Evolutionary conservation across 2,329 filamentous ascomycete species (phyloP).

Genomic region (Diaporthe ilicicola): DNA sequence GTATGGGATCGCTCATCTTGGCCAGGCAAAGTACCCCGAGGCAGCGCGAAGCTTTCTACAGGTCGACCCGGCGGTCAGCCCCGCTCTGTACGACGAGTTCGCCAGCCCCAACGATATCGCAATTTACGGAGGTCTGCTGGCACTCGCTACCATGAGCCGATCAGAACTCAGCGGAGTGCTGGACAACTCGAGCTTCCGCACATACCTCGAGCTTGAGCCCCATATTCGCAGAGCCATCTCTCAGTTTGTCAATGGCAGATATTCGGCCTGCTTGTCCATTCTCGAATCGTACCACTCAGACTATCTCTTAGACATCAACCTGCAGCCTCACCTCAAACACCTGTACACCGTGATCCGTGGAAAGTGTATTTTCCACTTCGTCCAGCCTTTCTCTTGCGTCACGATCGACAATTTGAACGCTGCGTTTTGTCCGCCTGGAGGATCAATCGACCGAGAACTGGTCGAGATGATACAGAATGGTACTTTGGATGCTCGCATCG

Average conservation of each 20-base stretch:
- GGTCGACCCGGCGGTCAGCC: slow-evolving; percentile 60
- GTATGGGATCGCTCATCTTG: slow-evolving; percentile 59
- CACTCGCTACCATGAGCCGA: slow-evolving; percentile 88
- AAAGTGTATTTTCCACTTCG: slow-evolving; percentile 94
- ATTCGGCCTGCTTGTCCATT: slow-evolving; percentile 83
- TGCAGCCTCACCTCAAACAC: slow-evolving; percentile 75
- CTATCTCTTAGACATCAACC: slow-evolving; percentile 89
- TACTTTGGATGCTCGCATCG: slow-evolving; percentile 80
- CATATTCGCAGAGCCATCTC: slow-evolving; percentile 91
- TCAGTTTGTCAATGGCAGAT: slow-evolving; percentile 90
- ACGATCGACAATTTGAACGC: slow-evolving; percentile 80
- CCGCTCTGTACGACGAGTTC: slow-evolving; percentile 71
- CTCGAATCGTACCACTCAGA: slow-evolving; percentile 84
- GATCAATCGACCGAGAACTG: slow-evolving; percentile 77
- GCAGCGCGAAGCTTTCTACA: slow-evolving; percentile 78
- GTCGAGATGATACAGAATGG: slow-evolving; percentile 78
- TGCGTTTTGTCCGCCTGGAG: slow-evolving; percentile 73
- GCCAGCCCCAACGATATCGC: slow-evolving; percentile 88
- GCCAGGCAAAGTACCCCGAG: slow-evolving; percentile 58
- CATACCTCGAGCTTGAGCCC: slow-evolving; percentile 90
- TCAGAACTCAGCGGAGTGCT: slow-evolving; percentile 77
- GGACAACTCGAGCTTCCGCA: slow-evolving; percentile 82
- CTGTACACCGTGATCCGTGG: slow-evolving; percentile 81
- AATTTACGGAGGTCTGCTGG: slow-evolving; percentile 88
- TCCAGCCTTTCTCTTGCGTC: slow-evolving; percentile 88